phyloP scores from a whole-genome alignment of 805 yeast genomes.

The Tetrapisispora taiwanensis region DNA sequence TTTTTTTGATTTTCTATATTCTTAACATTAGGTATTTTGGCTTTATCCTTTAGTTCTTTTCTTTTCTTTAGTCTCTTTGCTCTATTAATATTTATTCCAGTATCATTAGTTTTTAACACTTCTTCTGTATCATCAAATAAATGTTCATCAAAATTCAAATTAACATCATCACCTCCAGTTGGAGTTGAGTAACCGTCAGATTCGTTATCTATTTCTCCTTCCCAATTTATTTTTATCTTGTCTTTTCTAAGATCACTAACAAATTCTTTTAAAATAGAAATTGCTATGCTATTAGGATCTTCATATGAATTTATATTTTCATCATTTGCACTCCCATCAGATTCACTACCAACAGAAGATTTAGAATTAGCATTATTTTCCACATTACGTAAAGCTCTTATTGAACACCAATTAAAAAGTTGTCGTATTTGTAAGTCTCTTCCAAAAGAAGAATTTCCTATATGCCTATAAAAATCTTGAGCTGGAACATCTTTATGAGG shows the following conservation, averaged over 20 bases:
- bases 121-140: slow-evolving; percentile 14
- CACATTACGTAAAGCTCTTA: slow-evolving; percentile 16
- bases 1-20: slow-evolving; percentile 24
- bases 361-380: slow-evolving; percentile 4
- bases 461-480: slow-evolving; percentile 25
- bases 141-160: slow-evolving; percentile 8
- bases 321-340: not conserved
- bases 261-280: slow-evolving; percentile 22
- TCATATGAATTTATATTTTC: not conserved
- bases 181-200: not conserved
- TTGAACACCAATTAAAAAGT: slow-evolving; percentile 27
- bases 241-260: slow-evolving; percentile 24
- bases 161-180: slow-evolving; percentile 7
- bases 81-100: slow-evolving; percentile 1
- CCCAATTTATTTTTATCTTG: slow-evolving; percentile 22
- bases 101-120: slow-evolving; percentile 3
- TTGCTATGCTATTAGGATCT: slow-evolving; percentile 16
- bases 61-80: slow-evolving; percentile 1
- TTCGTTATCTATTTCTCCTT: slow-evolving; percentile 10
- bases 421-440: slow-evolving; percentile 23
- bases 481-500: slow-evolving; percentile 28
- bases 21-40: slow-evolving; percentile 23
- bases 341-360: not conserved
- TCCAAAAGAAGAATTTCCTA: slow-evolving; percentile 23
- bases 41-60: not conserved